phyloP scores from a whole-genome alignment of 2,329 filamentous ascomycete species.

The Arachnopeziza araneosa region DNA sequence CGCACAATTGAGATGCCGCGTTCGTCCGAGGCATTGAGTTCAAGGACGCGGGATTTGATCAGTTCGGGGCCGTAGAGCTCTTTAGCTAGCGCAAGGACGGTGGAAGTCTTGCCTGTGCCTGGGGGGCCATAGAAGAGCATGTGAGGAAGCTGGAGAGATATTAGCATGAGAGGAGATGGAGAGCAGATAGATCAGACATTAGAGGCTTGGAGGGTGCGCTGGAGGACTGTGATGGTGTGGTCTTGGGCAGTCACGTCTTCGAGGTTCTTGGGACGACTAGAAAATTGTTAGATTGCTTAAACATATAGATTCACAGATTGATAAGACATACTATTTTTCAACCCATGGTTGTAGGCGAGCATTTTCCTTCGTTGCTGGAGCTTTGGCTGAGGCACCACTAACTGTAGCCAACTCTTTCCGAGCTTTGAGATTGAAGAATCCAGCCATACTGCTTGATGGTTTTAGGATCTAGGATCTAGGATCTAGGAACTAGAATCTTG shows the following conservation, averaged over 20 bases:
- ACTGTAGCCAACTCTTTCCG: constrained; percentile 70
- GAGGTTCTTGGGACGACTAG: constrained; percentile 85
- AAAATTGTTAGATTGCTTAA: constrained; percentile 20
- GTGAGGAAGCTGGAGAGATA: constrained; percentile 68
- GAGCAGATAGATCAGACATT: constrained; percentile 52
- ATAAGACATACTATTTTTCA: constrained; percentile 79
- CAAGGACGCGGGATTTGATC: constrained; percentile 89
- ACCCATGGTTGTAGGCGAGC: constrained; percentile 86
- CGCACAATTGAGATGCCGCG: constrained; percentile 95
- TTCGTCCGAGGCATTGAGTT: constrained; percentile 98
- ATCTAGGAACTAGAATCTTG: too few relatives aligned
- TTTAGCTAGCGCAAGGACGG: constrained; percentile 92
- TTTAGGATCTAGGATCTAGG: too few relatives aligned
- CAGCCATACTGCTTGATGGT: constrained; percentile 59
- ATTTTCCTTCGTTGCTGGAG: constrained; percentile 56
- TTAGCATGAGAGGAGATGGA: neutral
- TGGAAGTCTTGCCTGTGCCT: constrained; percentile 96
- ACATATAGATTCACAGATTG: neutral
- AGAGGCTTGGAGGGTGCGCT: constrained; percentile 87
- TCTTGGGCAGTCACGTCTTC: constrained; percentile 96
- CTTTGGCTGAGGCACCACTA: constrained; percentile 60
- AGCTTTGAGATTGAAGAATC: constrained; percentile 94
- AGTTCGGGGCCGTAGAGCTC: constrained; percentile 95
- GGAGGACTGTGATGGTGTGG: constrained; percentile 88
- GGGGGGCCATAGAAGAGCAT: constrained; percentile 99